Conservation (phyloP, 345 rosid species). For the Salix exigua region DNA sequence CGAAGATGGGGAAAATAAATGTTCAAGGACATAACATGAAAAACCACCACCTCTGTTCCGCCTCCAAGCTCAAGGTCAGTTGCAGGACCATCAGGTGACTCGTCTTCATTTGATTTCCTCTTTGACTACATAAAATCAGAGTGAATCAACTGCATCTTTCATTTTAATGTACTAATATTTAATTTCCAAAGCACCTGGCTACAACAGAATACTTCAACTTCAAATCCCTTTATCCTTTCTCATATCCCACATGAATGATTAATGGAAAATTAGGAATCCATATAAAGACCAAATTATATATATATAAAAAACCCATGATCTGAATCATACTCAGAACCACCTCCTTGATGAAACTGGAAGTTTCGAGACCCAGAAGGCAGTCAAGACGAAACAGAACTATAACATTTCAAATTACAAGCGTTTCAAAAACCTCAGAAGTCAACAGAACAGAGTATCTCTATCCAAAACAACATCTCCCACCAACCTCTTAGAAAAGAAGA, state of each 20-base stretch:
- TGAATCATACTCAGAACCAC: not conserved
- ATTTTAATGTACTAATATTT: not conserved
- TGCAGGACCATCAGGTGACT: conserved; percentile 30
- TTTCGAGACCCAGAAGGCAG: not conserved
- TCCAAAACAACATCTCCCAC: too few species aligned
- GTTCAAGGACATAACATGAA: conserved; percentile 1
- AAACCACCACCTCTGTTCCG: conserved; percentile 50
- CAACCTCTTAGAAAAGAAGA: too few species aligned
- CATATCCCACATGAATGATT: not conserved
- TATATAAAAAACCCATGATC: too few species aligned
- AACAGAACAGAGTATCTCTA: too few species aligned
- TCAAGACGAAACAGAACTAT: not conserved
- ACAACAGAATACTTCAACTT: not conserved
- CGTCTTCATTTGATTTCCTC: conserved; percentile 40
- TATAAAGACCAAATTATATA: not conserved
- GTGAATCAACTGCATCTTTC: not conserved
- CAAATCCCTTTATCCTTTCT: not conserved
- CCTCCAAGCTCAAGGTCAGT: conserved; percentile 59
- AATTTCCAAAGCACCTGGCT: not conserved
- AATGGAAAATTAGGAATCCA: not conserved
- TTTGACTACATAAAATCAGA: conserved; percentile 24
- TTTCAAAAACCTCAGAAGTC: not conserved
- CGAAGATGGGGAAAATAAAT: conserved; percentile 1
- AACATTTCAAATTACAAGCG: not conserved
- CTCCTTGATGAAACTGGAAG: not conserved